phyloP scores from a whole-genome alignment of 2,329 filamentous ascomycete species.

The Fusarium haematococcum region DNA sequence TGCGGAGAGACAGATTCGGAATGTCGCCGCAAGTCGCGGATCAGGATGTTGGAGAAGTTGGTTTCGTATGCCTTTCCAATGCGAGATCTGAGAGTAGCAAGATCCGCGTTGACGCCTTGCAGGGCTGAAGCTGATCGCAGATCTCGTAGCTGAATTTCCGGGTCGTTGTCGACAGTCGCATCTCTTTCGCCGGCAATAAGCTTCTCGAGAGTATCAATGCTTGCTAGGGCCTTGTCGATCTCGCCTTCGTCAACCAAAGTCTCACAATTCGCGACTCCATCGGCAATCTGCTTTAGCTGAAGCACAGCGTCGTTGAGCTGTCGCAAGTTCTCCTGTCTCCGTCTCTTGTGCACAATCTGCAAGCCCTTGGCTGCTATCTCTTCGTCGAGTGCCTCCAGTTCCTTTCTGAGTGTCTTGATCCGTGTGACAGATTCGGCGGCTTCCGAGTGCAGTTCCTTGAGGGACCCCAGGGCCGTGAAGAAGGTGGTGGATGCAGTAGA shows the following conservation, averaged over 20 bases:
- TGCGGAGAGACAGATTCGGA: constrained; percentile 76
- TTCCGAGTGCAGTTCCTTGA: constrained; percentile 91
- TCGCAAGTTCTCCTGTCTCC: constrained; percentile 84
- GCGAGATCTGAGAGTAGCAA: constrained; percentile 79
- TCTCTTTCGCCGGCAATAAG: constrained; percentile 80
- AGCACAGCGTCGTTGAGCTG: constrained; percentile 85
- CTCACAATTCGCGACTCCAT: constrained; percentile 81
- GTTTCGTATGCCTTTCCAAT: constrained; percentile 90
- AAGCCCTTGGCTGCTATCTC: constrained; percentile 89
- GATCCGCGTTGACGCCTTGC: constrained; percentile 81
- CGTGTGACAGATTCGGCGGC: constrained; percentile 89
- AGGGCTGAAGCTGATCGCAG: constrained; percentile 82
- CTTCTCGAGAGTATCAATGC: constrained; percentile 81
- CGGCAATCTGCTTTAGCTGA: constrained; percentile 84
- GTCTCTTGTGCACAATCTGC: constrained; percentile 85
- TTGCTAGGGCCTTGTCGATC: constrained; percentile 81
- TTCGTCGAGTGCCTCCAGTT: constrained; percentile 83
- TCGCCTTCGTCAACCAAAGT: constrained; percentile 84
- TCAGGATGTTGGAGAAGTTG: constrained; percentile 80
- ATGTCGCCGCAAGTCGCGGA: constrained; percentile 85
- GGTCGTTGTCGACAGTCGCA: constrained; percentile 45
- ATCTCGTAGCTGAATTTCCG: constrained; percentile 66
- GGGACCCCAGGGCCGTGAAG: constrained; percentile 90
- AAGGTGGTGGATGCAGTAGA: constrained; percentile 96
- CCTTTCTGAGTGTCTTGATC: constrained; percentile 83